A percentile compares a stretch with the other conserved stretches of the same genome.
Conservation (phyloP, 495 filamentous ascomycete species). For the Neurospora sp. region DNA sequence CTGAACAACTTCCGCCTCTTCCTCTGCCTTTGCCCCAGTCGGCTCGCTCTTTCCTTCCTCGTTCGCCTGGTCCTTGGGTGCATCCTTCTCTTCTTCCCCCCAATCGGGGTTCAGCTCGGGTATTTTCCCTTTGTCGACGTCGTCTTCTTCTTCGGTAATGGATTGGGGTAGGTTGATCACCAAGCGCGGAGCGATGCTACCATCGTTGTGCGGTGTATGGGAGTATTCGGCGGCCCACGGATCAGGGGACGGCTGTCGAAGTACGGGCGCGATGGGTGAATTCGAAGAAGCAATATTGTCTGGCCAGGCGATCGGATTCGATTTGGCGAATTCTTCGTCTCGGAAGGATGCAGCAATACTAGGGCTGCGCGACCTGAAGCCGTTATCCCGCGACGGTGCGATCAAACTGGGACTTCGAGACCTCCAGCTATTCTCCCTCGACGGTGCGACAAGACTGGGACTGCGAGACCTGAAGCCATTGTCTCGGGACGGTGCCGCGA, state of each 20-base stretch:
- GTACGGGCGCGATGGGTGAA: slow-evolving; percentile 13
- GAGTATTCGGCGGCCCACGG: slow-evolving; percentile 36
- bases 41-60: neutral
- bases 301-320: slow-evolving; percentile 32
- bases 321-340: slow-evolving; percentile 19
- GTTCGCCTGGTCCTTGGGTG: neutral
- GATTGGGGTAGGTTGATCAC: slow-evolving; percentile 9
- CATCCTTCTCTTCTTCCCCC: neutral
- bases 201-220: slow-evolving; percentile 5
- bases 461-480: slow-evolving; percentile 18
- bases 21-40: neutral
- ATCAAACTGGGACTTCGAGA: slow-evolving; percentile 22
- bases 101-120: neutral
- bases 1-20: neutral
- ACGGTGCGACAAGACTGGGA: slow-evolving; percentile 21
- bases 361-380: slow-evolving; percentile 13
- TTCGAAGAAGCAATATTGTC: slow-evolving; percentile 26
- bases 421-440: slow-evolving; percentile 27
- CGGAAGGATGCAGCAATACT: slow-evolving; percentile 20
- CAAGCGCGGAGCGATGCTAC: slow-evolving; percentile 11
- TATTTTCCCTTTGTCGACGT: neutral
- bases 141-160: neutral
- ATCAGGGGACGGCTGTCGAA: slow-evolving; percentile 42
- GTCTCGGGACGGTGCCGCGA: slow-evolving; percentile 16
- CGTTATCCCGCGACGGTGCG: slow-evolving; percentile 10